A percentile compares a stretch with the other conserved stretches of the same genome.
Conservation (phyloP, 805 yeast species). For the Sugiyamaella chiloensis region DNA sequence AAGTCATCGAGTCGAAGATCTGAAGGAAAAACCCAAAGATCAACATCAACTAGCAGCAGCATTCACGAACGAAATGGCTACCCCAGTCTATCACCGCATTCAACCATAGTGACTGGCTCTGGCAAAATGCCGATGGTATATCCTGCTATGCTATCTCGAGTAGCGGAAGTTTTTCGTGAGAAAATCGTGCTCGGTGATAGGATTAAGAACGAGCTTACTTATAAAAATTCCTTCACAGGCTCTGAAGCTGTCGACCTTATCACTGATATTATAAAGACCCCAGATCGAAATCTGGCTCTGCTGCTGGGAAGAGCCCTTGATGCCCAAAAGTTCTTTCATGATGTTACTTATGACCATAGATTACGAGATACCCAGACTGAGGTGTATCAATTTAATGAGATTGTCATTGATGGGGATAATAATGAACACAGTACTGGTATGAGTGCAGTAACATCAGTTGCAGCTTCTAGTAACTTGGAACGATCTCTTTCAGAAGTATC, state of each 20-base stretch:
- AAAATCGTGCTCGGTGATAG: constrained; percentile 68
- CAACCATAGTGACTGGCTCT: constrained; percentile 46
- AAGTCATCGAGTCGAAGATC: constrained; percentile 3
- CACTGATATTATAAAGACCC: constrained; percentile 78
- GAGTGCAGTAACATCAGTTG: constrained; percentile 3
- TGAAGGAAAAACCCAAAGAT: constrained; percentile 16
- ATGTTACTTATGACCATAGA: constrained; percentile 91
- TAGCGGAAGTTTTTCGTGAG: constrained; percentile 74
- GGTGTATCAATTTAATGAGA: constrained; percentile 66
- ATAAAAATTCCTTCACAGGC: constrained; percentile 92
- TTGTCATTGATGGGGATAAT: constrained; percentile 23
- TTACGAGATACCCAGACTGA: constrained; percentile 84
- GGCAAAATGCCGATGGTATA: constrained; percentile 67
- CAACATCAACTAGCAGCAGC: constrained; percentile 20
- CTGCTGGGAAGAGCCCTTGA: constrained; percentile 87
- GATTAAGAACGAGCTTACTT: constrained; percentile 85
- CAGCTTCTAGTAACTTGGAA: not conserved
- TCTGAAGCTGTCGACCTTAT: constrained; percentile 90
- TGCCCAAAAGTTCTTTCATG: constrained; percentile 92
- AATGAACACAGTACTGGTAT: constrained; percentile 1
- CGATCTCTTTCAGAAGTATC: constrained; percentile 4
- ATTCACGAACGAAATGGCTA: constrained; percentile 7
- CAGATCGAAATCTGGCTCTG: constrained; percentile 86
- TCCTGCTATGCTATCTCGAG: constrained; percentile 85
- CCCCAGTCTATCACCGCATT: constrained; percentile 13